Base-by-base conservation (phyloP, 768 basidiomycete species). In the Lactifluus volemus region DNA sequence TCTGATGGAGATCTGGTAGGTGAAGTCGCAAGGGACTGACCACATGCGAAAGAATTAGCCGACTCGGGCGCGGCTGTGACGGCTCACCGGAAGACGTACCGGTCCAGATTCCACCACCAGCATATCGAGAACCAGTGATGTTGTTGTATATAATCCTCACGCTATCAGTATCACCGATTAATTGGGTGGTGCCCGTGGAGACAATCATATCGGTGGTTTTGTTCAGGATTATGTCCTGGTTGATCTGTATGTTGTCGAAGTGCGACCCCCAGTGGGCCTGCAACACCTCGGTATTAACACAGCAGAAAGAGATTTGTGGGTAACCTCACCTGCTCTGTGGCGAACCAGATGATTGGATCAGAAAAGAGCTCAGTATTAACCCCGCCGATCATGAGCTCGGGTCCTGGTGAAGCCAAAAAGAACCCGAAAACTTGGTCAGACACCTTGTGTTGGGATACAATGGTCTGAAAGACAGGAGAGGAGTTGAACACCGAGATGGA, bases 361-460 rank as follows among this genome's bases (percentile, higher is more conserved):
- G 49, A 15, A 55, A 58, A 53, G 21, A 15, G 14, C 9, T 50
- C 61, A 15, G 49, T 21, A 55, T 62, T 62, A 25, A 45, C 49
- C 32, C 49, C 55, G 34, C 61, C 61, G 44, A 62, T 14, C 25
- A 14, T 29, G 36, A 62, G 51, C 41, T 82, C 80, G 17, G 79
- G 75, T 29, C 73, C 74, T 17, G 70, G 68, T 12, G 72, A 30
- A 9, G 77, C 67, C 53, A 84, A 72, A 61, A 79, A 78, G 66
- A 84, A 76, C 29, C 76, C 74, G 63, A 84, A 82, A 63, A 75
- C 70, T 50, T 74, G 65, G 42, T 75, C 64, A 8, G 71, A 59
- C 1, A 73, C 68, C 48, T 63, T 59, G 17, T 69, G 69, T 49
- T 78, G 72, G 17, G 71, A 65, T 17, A 79, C 62, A 39, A 82